Conservation (phyloP, 345 rosid genomes). For the Eucalyptus melliodora region DNA sequence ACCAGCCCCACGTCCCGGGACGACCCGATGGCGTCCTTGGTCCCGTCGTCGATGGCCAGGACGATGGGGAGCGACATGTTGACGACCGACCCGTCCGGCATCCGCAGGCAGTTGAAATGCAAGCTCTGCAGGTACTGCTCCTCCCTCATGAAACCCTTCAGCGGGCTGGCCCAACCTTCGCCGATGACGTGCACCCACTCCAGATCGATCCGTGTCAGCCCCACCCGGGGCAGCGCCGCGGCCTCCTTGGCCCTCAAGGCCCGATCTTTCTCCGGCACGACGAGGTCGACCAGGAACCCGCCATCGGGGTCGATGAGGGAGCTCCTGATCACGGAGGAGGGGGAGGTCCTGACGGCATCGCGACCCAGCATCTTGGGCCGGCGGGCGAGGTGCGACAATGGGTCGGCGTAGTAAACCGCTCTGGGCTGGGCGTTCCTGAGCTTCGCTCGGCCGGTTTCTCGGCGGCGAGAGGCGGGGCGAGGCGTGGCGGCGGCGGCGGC, state of each 20-base stretch:
- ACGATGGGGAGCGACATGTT: constrained; percentile 98
- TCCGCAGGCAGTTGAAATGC: constrained; percentile 68
- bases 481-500: not conserved
- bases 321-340: constrained; percentile 5
- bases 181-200: constrained; percentile 96
- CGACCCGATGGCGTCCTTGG: constrained; percentile 58
- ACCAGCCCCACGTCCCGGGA: constrained; percentile 45
- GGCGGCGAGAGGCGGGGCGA: constrained; percentile 12
- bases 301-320: constrained; percentile 97
- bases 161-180: constrained; percentile 97
- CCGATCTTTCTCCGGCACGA: constrained; percentile 49
- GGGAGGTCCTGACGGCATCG: not conserved
- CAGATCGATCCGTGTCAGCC: constrained; percentile 55
- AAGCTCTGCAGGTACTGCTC: constrained; percentile 78
- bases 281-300: constrained; percentile 55
- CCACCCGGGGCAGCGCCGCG: constrained; percentile 52
- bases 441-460: not conserved
- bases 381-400: constrained; percentile 1
- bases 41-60: constrained; percentile 75
- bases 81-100: constrained; percentile 46
- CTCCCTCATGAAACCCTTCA: constrained; percentile 94
- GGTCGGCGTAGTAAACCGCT: constrained; percentile 27
- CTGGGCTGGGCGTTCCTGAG: constrained; percentile 3
- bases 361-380: constrained; percentile 5
- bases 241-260: constrained; percentile 42